Evolutionary conservation across 148 eudicot genomes (phyloP), one percentile per base, ranked within the genome.

Genomic region (Polygonum aviculare): DNA sequence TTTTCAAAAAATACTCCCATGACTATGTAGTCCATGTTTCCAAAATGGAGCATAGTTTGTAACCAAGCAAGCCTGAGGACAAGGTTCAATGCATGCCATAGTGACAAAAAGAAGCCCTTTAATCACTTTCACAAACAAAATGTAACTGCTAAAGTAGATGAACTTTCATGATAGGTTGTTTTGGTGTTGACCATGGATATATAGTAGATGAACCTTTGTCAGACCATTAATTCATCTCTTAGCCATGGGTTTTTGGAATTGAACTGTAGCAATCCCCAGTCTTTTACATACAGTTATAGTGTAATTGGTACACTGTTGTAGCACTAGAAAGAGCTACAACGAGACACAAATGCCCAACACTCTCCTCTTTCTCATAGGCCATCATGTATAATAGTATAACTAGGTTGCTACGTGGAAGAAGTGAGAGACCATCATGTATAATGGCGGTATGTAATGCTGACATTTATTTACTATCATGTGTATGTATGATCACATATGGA

Each of bases 161-260:
- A 50, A 50, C 55, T 12, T 4, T 50, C 3, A n/a, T 4, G 1
- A 33, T 63, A 31, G 7, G 40, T 63, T 4, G 39, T 14, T 49
- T 38, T 19, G 0, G n/a, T 7, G 7, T 74, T 63, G 88, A 96
- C 99, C 98, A 96, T 89, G 82, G 99, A 96, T 84, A 93, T 74
- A 84, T 82, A 96, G 87, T 96, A 96, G 69, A 91, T 82, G 83
- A 79, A 84, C 78, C 93, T 93, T 47, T 62, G 88, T 31, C 87
- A 91, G 79, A 96, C 89, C 85, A 96, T 86, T 69, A 96, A 78
- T 77, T 93, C 99, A 77, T 96, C 88, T 81, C 99, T 91, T 74
- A 96, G 82, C 99, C 99, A 96, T n/a, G 95, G 99, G 81, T 96
- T 91, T 82, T 85, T 88, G 82, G 99, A 96, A 80, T 87, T 44